Conservation (phyloP, 1,284 basidiomycete genomes). For the Cryptococcus sp. region DNA sequence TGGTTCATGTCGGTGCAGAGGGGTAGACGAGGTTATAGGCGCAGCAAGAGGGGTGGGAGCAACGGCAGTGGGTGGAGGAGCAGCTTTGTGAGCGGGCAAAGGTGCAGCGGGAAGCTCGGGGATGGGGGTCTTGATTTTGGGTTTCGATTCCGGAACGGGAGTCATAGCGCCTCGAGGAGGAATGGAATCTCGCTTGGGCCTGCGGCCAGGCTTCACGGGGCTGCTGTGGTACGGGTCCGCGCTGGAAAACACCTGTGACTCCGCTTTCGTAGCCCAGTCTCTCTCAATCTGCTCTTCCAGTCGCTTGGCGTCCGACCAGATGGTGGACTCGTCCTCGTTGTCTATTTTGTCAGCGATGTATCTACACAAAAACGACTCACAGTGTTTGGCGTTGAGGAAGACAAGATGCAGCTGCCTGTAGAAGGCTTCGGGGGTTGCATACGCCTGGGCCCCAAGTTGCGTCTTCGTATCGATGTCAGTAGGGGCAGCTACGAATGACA, state of each 20-base stretch:
- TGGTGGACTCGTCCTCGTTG: constrained; percentile 44
- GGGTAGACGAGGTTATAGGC: not conserved
- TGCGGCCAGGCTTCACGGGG: constrained; percentile 9
- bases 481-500: not conserved
- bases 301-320: constrained; percentile 42
- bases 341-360: constrained; percentile 22
- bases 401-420: constrained; percentile 47
- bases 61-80: not conserved
- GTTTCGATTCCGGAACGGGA: constrained; percentile 15
- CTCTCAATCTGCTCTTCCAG: constrained; percentile 38
- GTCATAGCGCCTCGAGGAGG: constrained; percentile 10
- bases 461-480: constrained; percentile 15
- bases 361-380: constrained; percentile 27
- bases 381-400: constrained; percentile 50
- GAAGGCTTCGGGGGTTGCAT: constrained; percentile 38
- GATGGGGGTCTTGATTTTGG: constrained; percentile 28
- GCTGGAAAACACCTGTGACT: constrained; percentile 11
- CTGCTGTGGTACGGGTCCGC: constrained; percentile 17
- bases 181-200: constrained; percentile 7
- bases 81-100: not conserved
- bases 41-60: not conserved
- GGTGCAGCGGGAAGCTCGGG: not conserved
- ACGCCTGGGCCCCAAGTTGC: constrained; percentile 30
- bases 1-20: not conserved
- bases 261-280: constrained; percentile 29